Conservation (phyloP, 768 basidiomycete species). For the Kwoniella bestiolae region DNA sequence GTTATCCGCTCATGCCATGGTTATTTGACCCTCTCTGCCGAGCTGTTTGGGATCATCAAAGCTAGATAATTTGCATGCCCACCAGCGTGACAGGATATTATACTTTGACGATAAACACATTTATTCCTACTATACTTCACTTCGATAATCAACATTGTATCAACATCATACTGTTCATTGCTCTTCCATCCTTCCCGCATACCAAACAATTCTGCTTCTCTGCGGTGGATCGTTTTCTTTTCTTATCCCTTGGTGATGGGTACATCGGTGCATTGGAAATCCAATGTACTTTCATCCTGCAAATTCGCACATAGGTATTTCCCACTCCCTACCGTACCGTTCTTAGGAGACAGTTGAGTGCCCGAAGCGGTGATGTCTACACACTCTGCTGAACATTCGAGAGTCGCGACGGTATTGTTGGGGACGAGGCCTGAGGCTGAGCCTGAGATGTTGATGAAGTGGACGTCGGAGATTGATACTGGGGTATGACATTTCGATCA, state of each 20-base stretch:
- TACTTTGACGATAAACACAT: no score
- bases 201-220: no score
- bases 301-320: conserved; percentile 60
- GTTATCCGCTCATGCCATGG: no score
- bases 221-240: no score
- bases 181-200: no score
- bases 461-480: conserved; percentile 63
- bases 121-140: no score
- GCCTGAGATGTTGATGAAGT: conserved; percentile 65
- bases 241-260: conserved; percentile 32
- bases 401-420: conserved; percentile 63
- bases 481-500: not conserved
- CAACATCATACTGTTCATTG: no score
- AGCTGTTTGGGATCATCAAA: no score
- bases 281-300: conserved; percentile 59
- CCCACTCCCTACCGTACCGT: conserved; percentile 58
- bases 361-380: conserved; percentile 59
- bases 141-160: no score
- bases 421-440: conserved; percentile 61
- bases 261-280: conserved; percentile 33
- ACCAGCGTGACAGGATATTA: no score
- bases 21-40: no score
- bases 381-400: conserved; percentile 63
- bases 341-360: conserved; percentile 55
- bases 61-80: no score